Evolutionary conservation across 345 rosid species (phyloP).

Genomic region (Acer yangbiense): DNA sequence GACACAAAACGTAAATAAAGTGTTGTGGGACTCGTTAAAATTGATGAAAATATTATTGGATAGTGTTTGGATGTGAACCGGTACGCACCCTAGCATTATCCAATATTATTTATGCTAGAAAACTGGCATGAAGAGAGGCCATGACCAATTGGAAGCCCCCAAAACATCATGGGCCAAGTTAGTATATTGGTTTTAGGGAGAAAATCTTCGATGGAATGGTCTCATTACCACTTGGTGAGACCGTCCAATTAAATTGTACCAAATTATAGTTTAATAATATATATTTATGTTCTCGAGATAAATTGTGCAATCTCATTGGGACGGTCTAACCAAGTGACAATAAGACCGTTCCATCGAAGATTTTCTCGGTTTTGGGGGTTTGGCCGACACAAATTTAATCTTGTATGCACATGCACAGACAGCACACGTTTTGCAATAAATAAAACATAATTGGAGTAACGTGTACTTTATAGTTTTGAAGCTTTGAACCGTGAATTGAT

Average conservation of each 20-base stretch:
- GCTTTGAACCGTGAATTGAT: constrained; percentile 19
- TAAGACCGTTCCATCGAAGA: too few species aligned
- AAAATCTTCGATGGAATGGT: too few species aligned
- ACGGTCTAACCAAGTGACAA: too few species aligned
- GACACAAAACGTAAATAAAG: background rate
- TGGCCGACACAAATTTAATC: background rate
- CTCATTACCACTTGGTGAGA: too few species aligned
- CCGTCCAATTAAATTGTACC: too few species aligned
- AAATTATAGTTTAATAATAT: too few species aligned
- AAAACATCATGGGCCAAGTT: background rate
- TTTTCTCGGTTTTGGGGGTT: background rate
- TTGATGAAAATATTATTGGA: too few species aligned
- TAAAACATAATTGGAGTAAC: background rate
- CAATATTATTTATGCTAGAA: background rate
- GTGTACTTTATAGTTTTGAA: background rate
- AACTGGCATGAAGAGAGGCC: background rate
- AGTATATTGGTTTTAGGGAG: background rate
- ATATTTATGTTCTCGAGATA: too few species aligned
- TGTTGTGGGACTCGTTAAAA: background rate
- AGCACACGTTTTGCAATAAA: background rate
- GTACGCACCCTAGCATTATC: too few species aligned
- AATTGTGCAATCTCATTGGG: too few species aligned
- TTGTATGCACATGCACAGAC: background rate
- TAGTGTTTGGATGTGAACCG: too few species aligned
- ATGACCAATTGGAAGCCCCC: background rate